Evolutionary conservation across 1,284 basidiomycete genomes (phyloP).

Genomic region (Butyriboletus appendiculatus): DNA sequence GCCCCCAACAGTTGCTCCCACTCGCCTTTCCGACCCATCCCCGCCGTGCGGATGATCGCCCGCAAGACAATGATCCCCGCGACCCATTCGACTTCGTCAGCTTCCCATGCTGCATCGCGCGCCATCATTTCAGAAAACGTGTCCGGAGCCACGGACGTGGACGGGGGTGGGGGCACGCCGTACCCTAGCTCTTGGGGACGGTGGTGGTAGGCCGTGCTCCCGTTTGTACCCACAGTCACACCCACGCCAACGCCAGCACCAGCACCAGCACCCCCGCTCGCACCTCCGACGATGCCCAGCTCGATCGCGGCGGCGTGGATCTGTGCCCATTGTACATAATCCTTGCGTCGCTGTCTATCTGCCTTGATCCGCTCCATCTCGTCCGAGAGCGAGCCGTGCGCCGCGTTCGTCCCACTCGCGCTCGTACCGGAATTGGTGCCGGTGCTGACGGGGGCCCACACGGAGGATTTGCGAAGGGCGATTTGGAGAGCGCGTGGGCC

Average conservation of each 20-base stretch:
- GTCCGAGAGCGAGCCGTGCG: conserved; percentile 41
- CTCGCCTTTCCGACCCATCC: conserved; percentile 44
- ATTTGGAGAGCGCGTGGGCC: conserved; percentile 55
- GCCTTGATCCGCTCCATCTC: conserved; percentile 60
- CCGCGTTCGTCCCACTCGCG: not conserved
- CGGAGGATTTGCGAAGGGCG: conserved; percentile 53
- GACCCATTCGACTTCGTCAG: conserved; percentile 64
- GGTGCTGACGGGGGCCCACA: conserved; percentile 40
- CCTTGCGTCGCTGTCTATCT: conserved; percentile 56
- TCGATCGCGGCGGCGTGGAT: conserved; percentile 62
- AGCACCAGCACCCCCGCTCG: not conserved
- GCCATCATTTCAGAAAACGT: conserved; percentile 57
- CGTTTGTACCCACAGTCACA: conserved; percentile 3
- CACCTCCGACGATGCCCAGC: conserved; percentile 39
- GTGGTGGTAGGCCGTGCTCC: conserved; percentile 16
- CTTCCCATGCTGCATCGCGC: conserved; percentile 59
- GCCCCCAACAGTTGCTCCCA: conserved; percentile 51
- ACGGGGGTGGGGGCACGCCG: not conserved
- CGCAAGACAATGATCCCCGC: conserved; percentile 56
- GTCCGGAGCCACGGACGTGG: not conserved
- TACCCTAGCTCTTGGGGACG: conserved; percentile 23
- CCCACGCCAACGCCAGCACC: not conserved
- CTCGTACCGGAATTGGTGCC: not conserved
- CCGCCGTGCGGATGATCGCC: conserved; percentile 51
- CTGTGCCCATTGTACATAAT: conserved; percentile 60